Evolutionary conservation across 352 stramenopile species (phyloP).

Genomic region (Pythium guiyangense): DNA sequence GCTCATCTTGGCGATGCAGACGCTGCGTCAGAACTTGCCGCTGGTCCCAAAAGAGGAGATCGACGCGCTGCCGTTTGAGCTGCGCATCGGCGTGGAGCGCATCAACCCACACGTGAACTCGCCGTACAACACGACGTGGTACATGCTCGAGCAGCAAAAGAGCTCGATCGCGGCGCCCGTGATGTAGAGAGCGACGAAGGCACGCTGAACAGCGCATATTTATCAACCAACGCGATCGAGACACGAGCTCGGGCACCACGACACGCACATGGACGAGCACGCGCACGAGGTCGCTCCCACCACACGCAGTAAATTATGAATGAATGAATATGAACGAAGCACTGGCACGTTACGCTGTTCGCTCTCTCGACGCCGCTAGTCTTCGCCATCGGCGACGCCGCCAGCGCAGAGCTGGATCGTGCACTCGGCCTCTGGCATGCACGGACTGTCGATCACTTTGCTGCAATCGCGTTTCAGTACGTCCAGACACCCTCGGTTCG

Average conservation of each 20-base stretch:
- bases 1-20: slow-evolving; percentile 66
- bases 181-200: slow-evolving; percentile 25
- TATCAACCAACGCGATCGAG: slow-evolving; percentile 24
- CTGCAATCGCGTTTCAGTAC: slow-evolving; percentile 19
- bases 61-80: slow-evolving; percentile 49
- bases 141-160: slow-evolving; percentile 45
- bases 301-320: slow-evolving; percentile 31
- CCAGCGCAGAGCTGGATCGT: slow-evolving; percentile 65
- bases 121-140: slow-evolving; percentile 66
- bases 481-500: no score
- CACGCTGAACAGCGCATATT: slow-evolving; percentile 33
- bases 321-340: neutral
- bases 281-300: neutral
- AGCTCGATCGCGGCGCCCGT: slow-evolving; percentile 27
- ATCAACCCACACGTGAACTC: slow-evolving; percentile 69
- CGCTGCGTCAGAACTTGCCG: slow-evolving; percentile 41
- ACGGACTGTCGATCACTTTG: slow-evolving; percentile 82
- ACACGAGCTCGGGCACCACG: neutral
- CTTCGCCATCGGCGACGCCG: slow-evolving; percentile 58
- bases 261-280: neutral
- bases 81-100: slow-evolving; percentile 56
- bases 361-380: slow-evolving; percentile 20
- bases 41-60: slow-evolving; percentile 36
- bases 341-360: neutral
- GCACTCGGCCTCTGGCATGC: slow-evolving; percentile 84